Evolutionary conservation across 192 early-diverging fungal genomes (phyloP), one percentile per base, ranked within the genome.

Genomic region (Coemansia erecta): DNA sequence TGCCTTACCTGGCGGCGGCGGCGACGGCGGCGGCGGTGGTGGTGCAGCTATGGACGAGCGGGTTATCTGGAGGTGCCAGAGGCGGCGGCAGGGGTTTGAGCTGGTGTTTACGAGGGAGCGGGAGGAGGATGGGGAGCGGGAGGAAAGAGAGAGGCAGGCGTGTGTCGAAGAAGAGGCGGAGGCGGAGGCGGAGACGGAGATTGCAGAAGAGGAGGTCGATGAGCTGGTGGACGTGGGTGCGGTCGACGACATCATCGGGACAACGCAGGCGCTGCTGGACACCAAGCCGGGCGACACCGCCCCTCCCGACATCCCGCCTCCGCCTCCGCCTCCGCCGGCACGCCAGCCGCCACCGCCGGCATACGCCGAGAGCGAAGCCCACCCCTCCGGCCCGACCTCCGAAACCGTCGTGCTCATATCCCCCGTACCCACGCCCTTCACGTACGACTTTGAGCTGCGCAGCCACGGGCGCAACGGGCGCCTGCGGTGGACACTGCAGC

Each of bases 321-420:
- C 44, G 2, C 23, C 47, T 31, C 39, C 62, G 58, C 49, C 15
- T 15, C 15, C 60, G 63, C 45, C 60, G 57, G 12, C 43, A 47
- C 8, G 62, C 68, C 22, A 68, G 61, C 53, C 49, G 4, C 55
- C 68, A 10, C 73, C 73, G 13, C 75, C 75, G 0, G 75, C 70
- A n/a, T 78, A 78, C 42, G 65, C 68, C 46, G 70, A 72, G 15
- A 78, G 50, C 26, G 57, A 58, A 19, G 54, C 39, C 13, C 42
- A 26, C 0, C 26, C 43, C 0, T 21, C 51, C 17, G 60, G 64
- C n/a, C 42, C 55, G 12, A 23, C 68, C 12, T 26, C 52, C 2
- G 4, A 31, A 31, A 31, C 28, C 12, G 22, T 49, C 4, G 12
- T 12, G 23, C 58, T 77, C 9, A 19, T 18, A 4, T 70, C 62